These are phyloP conservation scores for Ustilago curta DNA, from an alignment of 1,284 basidiomycete species.

Conservation along the genomic window DNA sequence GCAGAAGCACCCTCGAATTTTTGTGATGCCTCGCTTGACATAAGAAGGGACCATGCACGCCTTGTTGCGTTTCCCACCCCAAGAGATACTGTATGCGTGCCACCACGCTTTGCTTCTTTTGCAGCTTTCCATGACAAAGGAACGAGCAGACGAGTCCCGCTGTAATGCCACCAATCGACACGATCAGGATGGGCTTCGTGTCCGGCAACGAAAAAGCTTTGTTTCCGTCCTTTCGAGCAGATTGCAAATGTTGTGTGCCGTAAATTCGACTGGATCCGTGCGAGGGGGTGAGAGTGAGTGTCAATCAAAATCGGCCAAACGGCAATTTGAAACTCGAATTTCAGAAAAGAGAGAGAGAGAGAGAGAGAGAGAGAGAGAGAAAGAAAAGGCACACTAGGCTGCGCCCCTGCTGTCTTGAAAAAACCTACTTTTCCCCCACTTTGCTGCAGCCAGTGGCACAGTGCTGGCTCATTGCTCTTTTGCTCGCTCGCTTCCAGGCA, in stretches of 20 bases:
- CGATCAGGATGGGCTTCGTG: no score
- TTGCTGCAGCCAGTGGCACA: conserved; percentile 1
- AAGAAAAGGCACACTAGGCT: conserved; percentile 4
- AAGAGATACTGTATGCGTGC: no score
- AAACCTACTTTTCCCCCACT: not conserved
- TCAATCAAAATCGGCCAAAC: no score
- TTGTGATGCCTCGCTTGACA: conserved; percentile 3
- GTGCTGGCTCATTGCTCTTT: conserved; percentile 7
- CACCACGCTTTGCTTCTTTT: not conserved
- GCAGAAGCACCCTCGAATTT: conserved; percentile 2
- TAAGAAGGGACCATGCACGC: conserved; percentile 2
- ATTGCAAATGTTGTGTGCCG: no score
- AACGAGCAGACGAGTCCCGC: no score
- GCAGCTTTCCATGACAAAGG: not conserved
- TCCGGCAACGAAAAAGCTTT: no score
- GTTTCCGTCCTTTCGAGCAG: no score
- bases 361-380: not conserved
- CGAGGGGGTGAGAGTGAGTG: no score
- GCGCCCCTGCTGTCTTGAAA: not conserved
- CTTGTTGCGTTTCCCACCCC: not conserved
- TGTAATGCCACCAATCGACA: no score
- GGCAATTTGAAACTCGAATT: no score
- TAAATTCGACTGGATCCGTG: no score
- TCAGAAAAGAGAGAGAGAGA: not conserved
- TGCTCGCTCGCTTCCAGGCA: not conserved